Conservation (phyloP, 495 filamentous ascomycete species). For the Penicillium alfredii region DNA sequence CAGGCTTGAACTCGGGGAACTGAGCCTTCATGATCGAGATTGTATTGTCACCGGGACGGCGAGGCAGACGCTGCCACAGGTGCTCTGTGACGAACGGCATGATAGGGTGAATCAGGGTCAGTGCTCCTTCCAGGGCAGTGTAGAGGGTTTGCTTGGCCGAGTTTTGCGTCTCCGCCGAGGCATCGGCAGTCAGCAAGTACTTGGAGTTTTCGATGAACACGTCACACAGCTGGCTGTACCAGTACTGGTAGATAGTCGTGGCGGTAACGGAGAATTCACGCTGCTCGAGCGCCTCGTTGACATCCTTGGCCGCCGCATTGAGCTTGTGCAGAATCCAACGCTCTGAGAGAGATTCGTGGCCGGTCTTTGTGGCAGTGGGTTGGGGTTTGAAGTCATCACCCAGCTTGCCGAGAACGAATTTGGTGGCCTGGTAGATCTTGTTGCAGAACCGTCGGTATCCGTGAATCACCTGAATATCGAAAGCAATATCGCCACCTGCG, state of each 20-base stretch:
- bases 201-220: constrained; percentile 77
- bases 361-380: constrained; percentile 48
- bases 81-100: constrained; percentile 78
- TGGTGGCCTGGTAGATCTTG: constrained; percentile 88
- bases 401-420: constrained; percentile 76
- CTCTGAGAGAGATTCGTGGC: constrained; percentile 67
- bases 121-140: constrained; percentile 60
- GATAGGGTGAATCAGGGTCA: constrained; percentile 67
- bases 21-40: constrained; percentile 61
- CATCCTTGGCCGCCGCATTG: constrained; percentile 63
- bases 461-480: constrained; percentile 79
- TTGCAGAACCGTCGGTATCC: constrained; percentile 83
- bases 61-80: constrained; percentile 73
- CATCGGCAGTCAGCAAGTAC: constrained; percentile 58
- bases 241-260: constrained; percentile 61
- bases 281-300: constrained; percentile 62
- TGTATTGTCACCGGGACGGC: constrained; percentile 54
- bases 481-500: constrained; percentile 66
- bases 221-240: constrained; percentile 61
- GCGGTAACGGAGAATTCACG: constrained; percentile 68
- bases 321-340: constrained; percentile 82
- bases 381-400: constrained; percentile 65
- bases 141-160: constrained; percentile 62
- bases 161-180: constrained; percentile 47
- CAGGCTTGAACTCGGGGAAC: constrained; percentile 52